These are phyloP conservation scores for Microcyclospora tardicrescens DNA, from an alignment of 2,329 filamentous ascomycete genomes.

Conservation along the genomic window DNA sequence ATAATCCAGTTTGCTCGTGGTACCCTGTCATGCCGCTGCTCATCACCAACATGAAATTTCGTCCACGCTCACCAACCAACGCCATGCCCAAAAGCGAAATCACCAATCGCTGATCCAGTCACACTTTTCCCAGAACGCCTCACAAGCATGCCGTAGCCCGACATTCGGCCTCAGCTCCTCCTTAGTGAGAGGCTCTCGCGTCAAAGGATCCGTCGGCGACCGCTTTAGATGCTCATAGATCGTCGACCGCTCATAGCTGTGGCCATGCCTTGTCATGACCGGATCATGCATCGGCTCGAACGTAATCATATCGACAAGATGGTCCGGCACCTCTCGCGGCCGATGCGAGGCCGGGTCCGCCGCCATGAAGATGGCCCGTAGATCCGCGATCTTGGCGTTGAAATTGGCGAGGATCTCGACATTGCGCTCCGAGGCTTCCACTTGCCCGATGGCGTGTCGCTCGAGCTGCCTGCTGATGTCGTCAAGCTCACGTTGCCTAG, in stretches of 20 bases:
- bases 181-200: constrained; percentile 56
- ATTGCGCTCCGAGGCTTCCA: constrained; percentile 36
- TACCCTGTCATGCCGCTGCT: too few species aligned
- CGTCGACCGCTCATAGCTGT: constrained; percentile 77
- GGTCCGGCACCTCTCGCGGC: constrained; percentile 55
- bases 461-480: constrained; percentile 17
- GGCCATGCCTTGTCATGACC: constrained; percentile 65
- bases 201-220: constrained; percentile 66
- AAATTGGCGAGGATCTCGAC: constrained; percentile 30
- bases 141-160: constrained; percentile 65
- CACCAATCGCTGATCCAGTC: constrained; percentile 49
- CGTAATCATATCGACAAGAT: constrained; percentile 53
- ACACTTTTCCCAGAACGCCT: constrained; percentile 72
- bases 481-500: constrained; percentile 32
- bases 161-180: constrained; percentile 70
- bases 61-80: too few species aligned
- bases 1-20: too few species aligned
- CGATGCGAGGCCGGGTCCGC: constrained; percentile 32
- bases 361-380: constrained; percentile 35
- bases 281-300: constrained; percentile 24
- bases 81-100: neutral
- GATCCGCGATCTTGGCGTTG: constrained; percentile 30
- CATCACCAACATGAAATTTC: too few species aligned
- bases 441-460: constrained; percentile 26
- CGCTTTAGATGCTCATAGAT: constrained; percentile 76